Evolutionary conservation across 148 eudicot species (phyloP).

Genomic region (Suaeda aralocaspica): DNA sequence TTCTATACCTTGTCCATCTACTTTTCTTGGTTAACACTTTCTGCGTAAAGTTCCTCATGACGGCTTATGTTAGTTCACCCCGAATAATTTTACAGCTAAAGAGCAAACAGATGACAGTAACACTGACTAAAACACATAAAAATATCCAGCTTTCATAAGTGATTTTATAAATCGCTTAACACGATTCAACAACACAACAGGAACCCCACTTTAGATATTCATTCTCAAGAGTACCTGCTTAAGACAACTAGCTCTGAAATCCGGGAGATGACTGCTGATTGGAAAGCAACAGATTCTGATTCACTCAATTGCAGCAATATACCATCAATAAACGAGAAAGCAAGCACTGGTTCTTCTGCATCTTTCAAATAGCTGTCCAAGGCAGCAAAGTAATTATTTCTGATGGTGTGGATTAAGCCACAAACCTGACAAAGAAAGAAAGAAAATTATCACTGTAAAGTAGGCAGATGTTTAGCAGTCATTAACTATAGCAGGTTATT

Average conservation of each 20-base stretch:
- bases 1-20: too few relatives aligned
- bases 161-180: not conserved
- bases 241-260: constrained; percentile 59
- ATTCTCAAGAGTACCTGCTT: constrained; percentile 53
- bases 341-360: constrained; percentile 65
- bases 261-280: constrained; percentile 59
- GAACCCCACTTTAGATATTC: not conserved
- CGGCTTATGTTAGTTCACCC: too few relatives aligned
- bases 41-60: too few relatives aligned
- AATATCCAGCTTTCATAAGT: not conserved
- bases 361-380: constrained; percentile 88
- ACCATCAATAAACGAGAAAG: constrained; percentile 68
- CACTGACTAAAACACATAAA: constrained; percentile 1
- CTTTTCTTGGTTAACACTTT: too few relatives aligned
- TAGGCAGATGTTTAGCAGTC: not conserved
- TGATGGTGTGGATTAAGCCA: constrained; percentile 71
- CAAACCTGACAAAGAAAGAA: constrained; percentile 52
- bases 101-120: not conserved
- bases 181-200: not conserved
- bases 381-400: constrained; percentile 62
- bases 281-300: constrained; percentile 46
- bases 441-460: not conserved
- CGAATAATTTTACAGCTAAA: not conserved
- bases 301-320: constrained; percentile 39
- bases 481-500: not conserved